These are phyloP conservation scores for Colletotrichum aenigma DNA, from an alignment of 2,329 filamentous ascomycete species.

Conservation along the genomic window DNA sequence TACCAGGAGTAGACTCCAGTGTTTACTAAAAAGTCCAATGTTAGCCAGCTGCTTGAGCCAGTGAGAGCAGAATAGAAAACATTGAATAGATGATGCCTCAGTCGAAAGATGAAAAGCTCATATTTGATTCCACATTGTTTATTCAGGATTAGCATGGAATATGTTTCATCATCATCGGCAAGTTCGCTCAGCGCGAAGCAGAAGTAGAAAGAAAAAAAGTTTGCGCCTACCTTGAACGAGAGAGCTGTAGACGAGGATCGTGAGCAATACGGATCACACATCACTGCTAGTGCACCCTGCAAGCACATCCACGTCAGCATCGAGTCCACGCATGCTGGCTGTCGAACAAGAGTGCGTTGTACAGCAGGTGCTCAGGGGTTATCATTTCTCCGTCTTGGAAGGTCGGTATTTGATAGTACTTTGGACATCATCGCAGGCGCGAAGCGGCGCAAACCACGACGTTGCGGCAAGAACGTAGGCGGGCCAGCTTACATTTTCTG, in stretches of 20 bases:
- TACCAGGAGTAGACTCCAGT: conserved; percentile 45
- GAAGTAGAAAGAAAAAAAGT: conserved; percentile 22
- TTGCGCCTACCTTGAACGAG: conserved; percentile 28
- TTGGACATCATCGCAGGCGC: conserved; percentile 41
- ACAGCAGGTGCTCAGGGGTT: conserved; percentile 26
- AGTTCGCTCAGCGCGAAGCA: not conserved
- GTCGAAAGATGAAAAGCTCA: conserved; percentile 87
- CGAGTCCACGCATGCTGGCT: not conserved
- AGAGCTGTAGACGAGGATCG: not conserved
- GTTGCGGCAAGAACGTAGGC: not conserved
- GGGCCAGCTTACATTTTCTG: not conserved
- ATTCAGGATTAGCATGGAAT: conserved; percentile 83
- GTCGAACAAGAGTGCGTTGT: not conserved
- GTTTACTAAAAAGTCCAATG: conserved; percentile 17
- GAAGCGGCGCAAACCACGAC: conserved; percentile 1
- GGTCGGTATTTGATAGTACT: conserved; percentile 53
- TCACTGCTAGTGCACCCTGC: not conserved
- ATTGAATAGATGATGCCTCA: conserved; percentile 51
- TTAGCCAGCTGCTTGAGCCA: conserved; percentile 23
- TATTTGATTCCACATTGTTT: conserved; percentile 68
- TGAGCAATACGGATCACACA: not conserved
- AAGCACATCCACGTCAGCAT: not conserved
- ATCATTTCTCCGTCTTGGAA: conserved; percentile 40
- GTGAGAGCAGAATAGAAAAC: conserved; percentile 26
- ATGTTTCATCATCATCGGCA: conserved; percentile 68